Evolutionary conservation across 2,329 filamentous ascomycete genomes (phyloP).

Genomic region (Arthrobotrys pseudoclavata): DNA sequence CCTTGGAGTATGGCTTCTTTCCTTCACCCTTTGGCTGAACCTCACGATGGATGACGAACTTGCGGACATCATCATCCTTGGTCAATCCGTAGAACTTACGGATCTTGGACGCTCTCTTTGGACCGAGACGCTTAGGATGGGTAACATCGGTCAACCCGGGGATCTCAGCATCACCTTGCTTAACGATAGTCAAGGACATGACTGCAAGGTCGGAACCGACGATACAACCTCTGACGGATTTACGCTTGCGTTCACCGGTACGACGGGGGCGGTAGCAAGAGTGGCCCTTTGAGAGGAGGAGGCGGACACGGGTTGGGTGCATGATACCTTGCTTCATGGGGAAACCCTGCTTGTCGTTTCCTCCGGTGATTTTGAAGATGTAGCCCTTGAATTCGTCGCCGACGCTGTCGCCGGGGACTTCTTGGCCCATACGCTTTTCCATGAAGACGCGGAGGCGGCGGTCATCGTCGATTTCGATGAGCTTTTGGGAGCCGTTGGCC

Average conservation of each 20-base stretch:
- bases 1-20: conserved; percentile 99
- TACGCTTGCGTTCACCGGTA: conserved; percentile 98
- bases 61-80: conserved; percentile 99
- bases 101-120: conserved; percentile 99
- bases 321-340: conserved; percentile 99
- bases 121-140: conserved; percentile 98
- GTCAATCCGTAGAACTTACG: conserved; percentile 99
- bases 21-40: conserved; percentile 97
- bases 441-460: conserved; percentile 99
- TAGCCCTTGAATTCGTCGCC: conserved; percentile 99
- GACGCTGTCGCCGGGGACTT: conserved; percentile 92
- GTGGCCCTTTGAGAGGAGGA: conserved; percentile 93
- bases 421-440: conserved; percentile 86
- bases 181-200: conserved; percentile 93
- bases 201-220: conserved; percentile 95
- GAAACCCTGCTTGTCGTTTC: conserved; percentile 99
- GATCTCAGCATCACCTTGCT: conserved; percentile 95
- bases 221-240: conserved; percentile 99
- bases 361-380: conserved; percentile 98
- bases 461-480: conserved; percentile 99
- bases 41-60: conserved; percentile 99
- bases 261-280: conserved; percentile 99
- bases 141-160: conserved; percentile 97
- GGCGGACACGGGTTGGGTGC: conserved; percentile 97
- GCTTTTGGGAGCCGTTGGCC: conserved; percentile 99